phyloP scores from a whole-genome alignment of 331 rosid genomes.

The Rhamnella rubrinervis region DNA sequence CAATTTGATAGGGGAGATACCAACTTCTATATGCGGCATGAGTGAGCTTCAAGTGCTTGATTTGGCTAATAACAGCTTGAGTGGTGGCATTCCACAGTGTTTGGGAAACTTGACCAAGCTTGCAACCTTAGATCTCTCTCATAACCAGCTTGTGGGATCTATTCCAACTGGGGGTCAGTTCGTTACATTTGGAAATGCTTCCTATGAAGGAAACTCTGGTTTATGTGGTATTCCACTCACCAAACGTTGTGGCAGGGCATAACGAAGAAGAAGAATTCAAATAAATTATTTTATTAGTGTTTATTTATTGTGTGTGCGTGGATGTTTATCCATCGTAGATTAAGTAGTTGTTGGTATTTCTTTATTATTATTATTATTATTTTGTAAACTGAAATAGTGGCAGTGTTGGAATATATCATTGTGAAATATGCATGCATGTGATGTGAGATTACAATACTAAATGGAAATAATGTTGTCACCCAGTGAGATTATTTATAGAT shows the following conservation, averaged over 20 bases:
- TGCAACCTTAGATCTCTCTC: not conserved
- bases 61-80: conserved; percentile 13
- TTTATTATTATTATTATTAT: too few species aligned
- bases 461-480: too few species aligned
- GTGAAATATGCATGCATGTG: too few species aligned
- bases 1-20: conserved; percentile 1
- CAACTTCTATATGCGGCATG: conserved; percentile 8
- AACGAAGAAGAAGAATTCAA: too few species aligned
- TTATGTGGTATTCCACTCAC: not conserved
- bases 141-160: not conserved
- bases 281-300: too few species aligned
- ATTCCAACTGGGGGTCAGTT: not conserved
- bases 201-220: not conserved
- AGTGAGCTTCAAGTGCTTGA: not conserved
- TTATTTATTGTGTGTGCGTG: too few species aligned
- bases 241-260: not conserved
- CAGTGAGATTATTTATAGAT: too few species aligned
- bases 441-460: too few species aligned
- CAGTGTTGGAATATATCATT: too few species aligned
- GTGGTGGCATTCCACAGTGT: conserved; percentile 14
- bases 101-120: not conserved
- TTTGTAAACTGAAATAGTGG: too few species aligned
- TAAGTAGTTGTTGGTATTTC: too few species aligned
- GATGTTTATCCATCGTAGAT: too few species aligned
- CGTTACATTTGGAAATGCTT: not conserved